These are phyloP conservation scores for Pichia scutulata DNA, from an alignment of 805 yeast species.

Conservation along the genomic window DNA sequence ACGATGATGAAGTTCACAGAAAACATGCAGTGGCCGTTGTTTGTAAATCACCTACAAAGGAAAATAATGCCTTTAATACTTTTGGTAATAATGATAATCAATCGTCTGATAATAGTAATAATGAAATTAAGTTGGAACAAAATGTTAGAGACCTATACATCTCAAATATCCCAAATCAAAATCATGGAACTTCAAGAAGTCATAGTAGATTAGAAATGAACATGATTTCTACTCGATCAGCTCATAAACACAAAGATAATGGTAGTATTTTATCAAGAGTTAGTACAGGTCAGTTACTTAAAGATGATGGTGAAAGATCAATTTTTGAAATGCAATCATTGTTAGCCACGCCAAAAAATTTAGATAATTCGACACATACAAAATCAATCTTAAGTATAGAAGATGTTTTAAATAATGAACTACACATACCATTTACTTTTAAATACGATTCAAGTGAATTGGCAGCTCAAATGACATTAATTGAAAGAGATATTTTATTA, in stretches of 20 bases:
- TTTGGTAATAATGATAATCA: constrained; percentile 13
- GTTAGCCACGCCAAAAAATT: constrained; percentile 23
- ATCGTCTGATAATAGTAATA: constrained; percentile 13
- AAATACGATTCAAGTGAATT: constrained; percentile 58
- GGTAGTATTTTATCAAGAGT: constrained; percentile 8
- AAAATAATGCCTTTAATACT: neutral
- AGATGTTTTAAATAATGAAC: constrained; percentile 35
- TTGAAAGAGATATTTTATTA: constrained; percentile 74
- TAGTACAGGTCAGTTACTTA: constrained; percentile 9
- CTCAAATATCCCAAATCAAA: constrained; percentile 15
- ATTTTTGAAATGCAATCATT: constrained; percentile 25
- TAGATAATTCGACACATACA: neutral
- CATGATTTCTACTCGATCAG: constrained; percentile 7
- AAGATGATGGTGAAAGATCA: constrained; percentile 14
- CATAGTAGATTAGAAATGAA: constrained; percentile 11
- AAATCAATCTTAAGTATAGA: constrained; percentile 25
- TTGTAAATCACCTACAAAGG: constrained; percentile 11
- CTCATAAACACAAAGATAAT: neutral
- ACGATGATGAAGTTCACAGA: constrained; percentile 7
- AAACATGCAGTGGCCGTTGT: constrained; percentile 15
- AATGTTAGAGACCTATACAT: constrained; percentile 30
- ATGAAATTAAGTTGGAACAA: constrained; percentile 26
- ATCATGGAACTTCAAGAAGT: constrained; percentile 1
- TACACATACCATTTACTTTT: constrained; percentile 78
- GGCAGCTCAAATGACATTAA: constrained; percentile 77